phyloP scores from a whole-genome alignment of 441 rosid genomes.

The Pelargonium cotyledonis region DNA sequence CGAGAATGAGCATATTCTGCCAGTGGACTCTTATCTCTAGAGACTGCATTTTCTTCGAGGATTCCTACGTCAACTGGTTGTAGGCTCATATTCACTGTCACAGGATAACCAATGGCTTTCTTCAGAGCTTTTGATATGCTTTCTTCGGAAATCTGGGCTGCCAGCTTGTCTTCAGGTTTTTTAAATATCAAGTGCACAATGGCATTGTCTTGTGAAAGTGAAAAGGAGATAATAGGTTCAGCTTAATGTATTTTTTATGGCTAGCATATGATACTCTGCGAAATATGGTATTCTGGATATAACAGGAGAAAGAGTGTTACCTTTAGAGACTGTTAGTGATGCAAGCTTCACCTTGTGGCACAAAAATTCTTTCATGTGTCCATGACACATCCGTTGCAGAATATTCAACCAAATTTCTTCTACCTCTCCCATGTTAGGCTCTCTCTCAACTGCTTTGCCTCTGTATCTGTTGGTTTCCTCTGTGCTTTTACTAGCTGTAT shows the following conservation, averaged over 20 bases:
- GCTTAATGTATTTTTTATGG: background rate
- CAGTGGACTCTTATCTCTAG: constrained; percentile 8
- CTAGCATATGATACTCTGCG: background rate
- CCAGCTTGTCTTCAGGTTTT: constrained; percentile 23
- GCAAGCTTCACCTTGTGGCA: constrained; percentile 24
- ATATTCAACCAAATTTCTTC: constrained; percentile 24
- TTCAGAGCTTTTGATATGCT: constrained; percentile 26
- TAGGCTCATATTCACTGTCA: constrained; percentile 26
- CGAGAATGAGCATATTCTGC: constrained; percentile 19
- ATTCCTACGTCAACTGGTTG: constrained; percentile 23
- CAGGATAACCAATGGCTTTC: constrained; percentile 22
- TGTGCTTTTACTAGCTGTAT: constrained; percentile 8
- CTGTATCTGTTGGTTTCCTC: constrained; percentile 6
- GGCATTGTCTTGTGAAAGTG: constrained; percentile 24
- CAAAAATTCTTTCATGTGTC: constrained; percentile 25
- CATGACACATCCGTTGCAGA: constrained; percentile 20
- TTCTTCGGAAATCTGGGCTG: constrained; percentile 29
- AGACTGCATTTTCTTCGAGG: background rate
- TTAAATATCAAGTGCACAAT: constrained; percentile 26
- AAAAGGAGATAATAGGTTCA: background rate
- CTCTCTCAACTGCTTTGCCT: constrained; percentile 15
- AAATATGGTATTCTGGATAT: background rate
- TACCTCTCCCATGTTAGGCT: constrained; percentile 16
- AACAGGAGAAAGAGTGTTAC: constrained; percentile 14
- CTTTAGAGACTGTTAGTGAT: constrained; percentile 28